Evolutionary conservation across 768 basidiomycete species (phyloP), one percentile per base, ranked within the genome.

Genomic region (Rhizopogon sp.): DNA sequence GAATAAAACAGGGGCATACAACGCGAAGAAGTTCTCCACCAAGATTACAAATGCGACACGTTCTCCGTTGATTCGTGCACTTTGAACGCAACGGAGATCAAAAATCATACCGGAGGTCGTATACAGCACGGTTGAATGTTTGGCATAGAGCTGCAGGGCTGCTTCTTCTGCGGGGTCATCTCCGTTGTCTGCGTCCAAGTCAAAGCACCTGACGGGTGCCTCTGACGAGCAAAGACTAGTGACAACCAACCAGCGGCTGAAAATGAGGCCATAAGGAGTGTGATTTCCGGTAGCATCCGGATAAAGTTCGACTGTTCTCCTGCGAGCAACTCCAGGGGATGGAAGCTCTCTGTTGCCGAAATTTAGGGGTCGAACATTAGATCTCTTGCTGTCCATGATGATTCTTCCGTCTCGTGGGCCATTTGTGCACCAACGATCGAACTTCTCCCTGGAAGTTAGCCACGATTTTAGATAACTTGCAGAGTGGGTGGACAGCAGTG

Each of bases 21-120:
- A 16, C 22, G 47, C 47, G 14, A 49, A 49, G 22, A 49, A 49
- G 22, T 49, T 49, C 47, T 49, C 47, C 35, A 49, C 35, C 35
- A 49, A 37, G 31, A 49, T 49, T 33, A 49, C 47, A 49, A 49
- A 49, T 20, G 47, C 47, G 5, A 49, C 35, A 49, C 47, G 47
- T 49, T 49, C 47, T 39, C 47, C 47, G 14, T 49, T 49, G 20
- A 9, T 49, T 3, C 35, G 47, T 6, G 47, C 31, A 5, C 47
- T 49, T 37, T 49, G 47, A 22, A 49, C 47, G 47, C 47, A 49
- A 37, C 47, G 47, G 22, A 49, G 47, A 35, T 49, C 47, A 49
- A 49, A 49, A 49, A 49, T 49, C 47, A 49, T 49, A 37, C 47
- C 47, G 3, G 47, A 49, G 3, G 47, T 49, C 14, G 47, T 49